Conservation (phyloP, 257 asterid genomes). For the Primulina tabacum region DNA sequence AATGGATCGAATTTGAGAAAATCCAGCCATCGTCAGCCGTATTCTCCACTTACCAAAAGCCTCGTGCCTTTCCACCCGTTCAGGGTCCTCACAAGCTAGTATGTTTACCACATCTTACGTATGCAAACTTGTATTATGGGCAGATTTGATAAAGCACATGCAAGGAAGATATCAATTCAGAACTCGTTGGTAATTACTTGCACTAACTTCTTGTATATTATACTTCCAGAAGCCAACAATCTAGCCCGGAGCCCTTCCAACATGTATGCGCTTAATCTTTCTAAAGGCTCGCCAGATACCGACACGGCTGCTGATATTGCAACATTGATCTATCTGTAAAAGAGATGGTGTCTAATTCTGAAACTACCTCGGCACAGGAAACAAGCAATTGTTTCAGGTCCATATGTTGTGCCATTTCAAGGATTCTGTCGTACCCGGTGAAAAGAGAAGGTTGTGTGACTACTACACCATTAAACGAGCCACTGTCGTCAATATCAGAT, state of each 20-base stretch:
- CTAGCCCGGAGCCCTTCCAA: constrained; percentile 90
- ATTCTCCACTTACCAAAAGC: too few relatives aligned
- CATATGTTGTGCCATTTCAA: constrained; percentile 71
- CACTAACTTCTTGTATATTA: constrained; percentile 79
- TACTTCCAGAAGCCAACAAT: constrained; percentile 73
- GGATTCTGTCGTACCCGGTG: constrained; percentile 48
- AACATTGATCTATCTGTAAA: constrained; percentile 30
- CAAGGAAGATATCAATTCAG: constrained; percentile 88
- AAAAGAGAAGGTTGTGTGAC: constrained; percentile 40
- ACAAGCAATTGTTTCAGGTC: constrained; percentile 64
- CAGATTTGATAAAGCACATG: constrained; percentile 61
- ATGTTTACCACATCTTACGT: too few relatives aligned
- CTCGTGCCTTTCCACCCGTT: too few relatives aligned
- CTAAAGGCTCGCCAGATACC: too few relatives aligned
- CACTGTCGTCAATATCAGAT: constrained; percentile 64
- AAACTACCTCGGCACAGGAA: constrained; percentile 65
- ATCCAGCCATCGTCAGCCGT: too few relatives aligned
- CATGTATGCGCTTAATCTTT: constrained; percentile 80
- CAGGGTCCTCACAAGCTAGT: too few relatives aligned
- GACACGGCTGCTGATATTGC: constrained; percentile 26
- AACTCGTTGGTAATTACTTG: constrained; percentile 74
- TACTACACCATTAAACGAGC: constrained; percentile 43
- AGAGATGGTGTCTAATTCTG: constrained; percentile 48
- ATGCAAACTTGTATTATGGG: constrained; percentile 79
- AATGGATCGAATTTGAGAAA: too few relatives aligned